Conservation (phyloP, 331 rosid genomes). For the Rhamnella rubrinervis region DNA sequence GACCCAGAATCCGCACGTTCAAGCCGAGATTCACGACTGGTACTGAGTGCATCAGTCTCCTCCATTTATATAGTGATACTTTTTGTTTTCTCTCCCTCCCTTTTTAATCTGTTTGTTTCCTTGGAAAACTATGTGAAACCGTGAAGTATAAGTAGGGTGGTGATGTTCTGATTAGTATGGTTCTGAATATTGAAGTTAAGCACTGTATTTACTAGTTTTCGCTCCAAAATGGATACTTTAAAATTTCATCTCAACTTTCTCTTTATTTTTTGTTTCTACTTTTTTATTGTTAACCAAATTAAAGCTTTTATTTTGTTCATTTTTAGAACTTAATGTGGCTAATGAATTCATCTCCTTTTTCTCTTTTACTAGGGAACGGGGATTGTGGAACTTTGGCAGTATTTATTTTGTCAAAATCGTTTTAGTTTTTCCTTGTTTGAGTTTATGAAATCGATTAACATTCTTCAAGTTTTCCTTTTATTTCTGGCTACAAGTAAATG, state of each 20-base stretch:
- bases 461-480: neutral
- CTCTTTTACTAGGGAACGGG: neutral
- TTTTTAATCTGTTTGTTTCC: constrained; percentile 3
- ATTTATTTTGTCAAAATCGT: neutral
- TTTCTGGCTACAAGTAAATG: neutral
- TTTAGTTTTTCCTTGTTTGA: neutral
- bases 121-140: too few relatives aligned
- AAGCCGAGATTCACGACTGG: neutral
- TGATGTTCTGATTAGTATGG: neutral
- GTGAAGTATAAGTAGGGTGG: neutral
- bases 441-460: neutral
- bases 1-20: constrained; percentile 10
- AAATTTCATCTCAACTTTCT: too few relatives aligned
- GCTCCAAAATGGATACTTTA: neutral
- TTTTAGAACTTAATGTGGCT: neutral
- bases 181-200: neutral
- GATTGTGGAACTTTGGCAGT: neutral
- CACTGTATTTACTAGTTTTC: neutral
- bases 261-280: neutral
- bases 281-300: neutral
- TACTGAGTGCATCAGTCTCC: neutral
- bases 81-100: neutral
- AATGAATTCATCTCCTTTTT: neutral
- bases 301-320: neutral
- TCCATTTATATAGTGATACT: neutral